Evolutionary conservation across 176 grass and related monocot species (phyloP), one percentile per base, ranked within the genome.

Genomic region (Carex parvula): DNA sequence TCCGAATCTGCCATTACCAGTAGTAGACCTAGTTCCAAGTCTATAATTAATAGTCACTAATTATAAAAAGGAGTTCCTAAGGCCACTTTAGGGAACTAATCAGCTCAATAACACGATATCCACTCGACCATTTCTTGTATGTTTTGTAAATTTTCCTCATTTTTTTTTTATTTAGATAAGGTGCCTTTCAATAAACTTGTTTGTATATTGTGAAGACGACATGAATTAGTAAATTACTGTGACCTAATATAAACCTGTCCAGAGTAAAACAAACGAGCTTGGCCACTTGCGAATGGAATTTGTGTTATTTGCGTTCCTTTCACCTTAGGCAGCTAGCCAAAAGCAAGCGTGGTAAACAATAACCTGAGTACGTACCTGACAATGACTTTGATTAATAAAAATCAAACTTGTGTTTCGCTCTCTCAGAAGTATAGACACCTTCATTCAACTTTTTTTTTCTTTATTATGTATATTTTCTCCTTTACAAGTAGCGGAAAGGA

Each of bases 341-440:
- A 75, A 44, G 8, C 0, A 41, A 69, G 71, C 71, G 71, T 75
- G 71, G 71, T 54, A 53, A 74, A 29, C n/a, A 32, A 77, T 24
- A 32, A 77, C 50, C 13, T 56, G 72, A 77, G 5, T 32, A 77
- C 24, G 5, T 32, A 77, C 24, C 13, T 32, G 72, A 77, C 13
- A 77, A 77, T 55, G 72, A 77, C 72, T 77, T 30, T 30, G 20
- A 32, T 56, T 6, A 56, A 46, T 77, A 77, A 77, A 56, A 55
- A 54, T 53, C 48, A 29, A 55, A 76, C 21, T 76, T 76, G 22
- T 15, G 48, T 17, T 29, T 72, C 0, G 39, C n/a, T 72, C 37
- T 72, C 9, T 72, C 39, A 42, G 35, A 69, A 39, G 65, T 59
- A 20, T 48, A 71, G 20, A 46, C 68, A 50, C 70, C 42, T 22